Conservation (phyloP, 129 eudicot genomes). For the Flaveria trinervia region DNA sequence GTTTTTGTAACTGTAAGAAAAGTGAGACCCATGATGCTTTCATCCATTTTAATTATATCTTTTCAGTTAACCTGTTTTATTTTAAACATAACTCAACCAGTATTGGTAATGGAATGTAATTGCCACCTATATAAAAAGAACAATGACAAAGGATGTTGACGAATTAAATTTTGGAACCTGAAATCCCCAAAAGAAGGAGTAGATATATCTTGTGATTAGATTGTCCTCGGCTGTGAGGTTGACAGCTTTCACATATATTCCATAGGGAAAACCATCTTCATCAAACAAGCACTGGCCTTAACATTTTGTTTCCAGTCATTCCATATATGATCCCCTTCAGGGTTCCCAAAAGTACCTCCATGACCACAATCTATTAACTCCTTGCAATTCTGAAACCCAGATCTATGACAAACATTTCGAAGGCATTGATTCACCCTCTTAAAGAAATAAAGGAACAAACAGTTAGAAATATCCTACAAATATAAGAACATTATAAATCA, state of each 20-base stretch:
- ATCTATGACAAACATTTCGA: constrained; percentile 55
- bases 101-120: background rate
- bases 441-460: constrained; percentile 8
- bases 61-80: background rate
- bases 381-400: constrained; percentile 36
- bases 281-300: constrained; percentile 51
- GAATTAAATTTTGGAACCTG: constrained; percentile 54
- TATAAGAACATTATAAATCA: background rate
- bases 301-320: constrained; percentile 42
- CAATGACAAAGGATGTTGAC: background rate
- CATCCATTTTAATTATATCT: background rate
- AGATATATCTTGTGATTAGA: constrained; percentile 61
- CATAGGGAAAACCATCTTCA: constrained; percentile 52
- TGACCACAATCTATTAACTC: constrained; percentile 67
- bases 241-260: constrained; percentile 66
- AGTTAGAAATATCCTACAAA: constrained; percentile 1
- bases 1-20: too few relatives aligned
- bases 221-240: constrained; percentile 49
- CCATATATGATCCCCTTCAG: constrained; percentile 28
- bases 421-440: constrained; percentile 96
- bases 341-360: constrained; percentile 25
- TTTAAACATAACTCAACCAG: background rate
- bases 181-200: constrained; percentile 93
- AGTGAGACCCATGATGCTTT: background rate
- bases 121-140: background rate